Evolutionary conservation across 192 early-diverging fungal genomes (phyloP).

Genomic region (Rhizoclosmatium globosum): DNA sequence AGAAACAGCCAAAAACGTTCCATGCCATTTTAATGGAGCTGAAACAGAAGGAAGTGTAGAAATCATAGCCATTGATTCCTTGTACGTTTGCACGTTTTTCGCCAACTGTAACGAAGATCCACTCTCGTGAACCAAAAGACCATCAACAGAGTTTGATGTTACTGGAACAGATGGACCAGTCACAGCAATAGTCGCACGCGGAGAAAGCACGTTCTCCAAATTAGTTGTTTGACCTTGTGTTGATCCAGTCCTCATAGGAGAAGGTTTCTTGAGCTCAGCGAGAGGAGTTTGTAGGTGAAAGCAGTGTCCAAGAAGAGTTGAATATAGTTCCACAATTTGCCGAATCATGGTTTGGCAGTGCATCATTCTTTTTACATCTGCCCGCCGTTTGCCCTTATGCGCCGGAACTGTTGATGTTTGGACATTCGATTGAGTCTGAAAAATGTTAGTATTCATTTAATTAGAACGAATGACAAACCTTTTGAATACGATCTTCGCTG

Average conservation of each 20-base stretch:
- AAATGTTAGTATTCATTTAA: not conserved
- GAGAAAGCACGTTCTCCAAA: too few species aligned
- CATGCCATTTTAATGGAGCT: not conserved
- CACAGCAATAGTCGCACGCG: too few species aligned
- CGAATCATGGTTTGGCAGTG: slow-evolving; percentile 72
- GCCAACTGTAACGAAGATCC: too few species aligned
- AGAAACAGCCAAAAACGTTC: slow-evolving; percentile 35
- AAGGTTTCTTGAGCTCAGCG: not conserved
- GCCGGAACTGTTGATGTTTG: slow-evolving; percentile 5
- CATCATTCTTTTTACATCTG: slow-evolving; percentile 69
- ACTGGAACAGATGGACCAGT: too few species aligned
- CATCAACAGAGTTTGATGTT: too few species aligned
- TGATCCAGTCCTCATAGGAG: not conserved
- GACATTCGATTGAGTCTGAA: not conserved
- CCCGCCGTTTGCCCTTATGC: slow-evolving; percentile 29
- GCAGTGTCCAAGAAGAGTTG: slow-evolving; percentile 61
- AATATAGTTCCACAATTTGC: slow-evolving; percentile 69
- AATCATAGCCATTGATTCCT: not conserved
- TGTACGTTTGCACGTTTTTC: not conserved
- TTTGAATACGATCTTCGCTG: slow-evolving; percentile 85
- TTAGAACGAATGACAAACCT: slow-evolving; percentile 29
- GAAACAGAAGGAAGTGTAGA: not conserved
- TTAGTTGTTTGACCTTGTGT: too few species aligned
- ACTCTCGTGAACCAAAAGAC: too few species aligned
- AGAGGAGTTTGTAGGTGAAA: slow-evolving; percentile 46